Evolutionary conservation across 2,329 filamentous ascomycete genomes (phyloP).

Genomic region (Elsinoe australis): DNA sequence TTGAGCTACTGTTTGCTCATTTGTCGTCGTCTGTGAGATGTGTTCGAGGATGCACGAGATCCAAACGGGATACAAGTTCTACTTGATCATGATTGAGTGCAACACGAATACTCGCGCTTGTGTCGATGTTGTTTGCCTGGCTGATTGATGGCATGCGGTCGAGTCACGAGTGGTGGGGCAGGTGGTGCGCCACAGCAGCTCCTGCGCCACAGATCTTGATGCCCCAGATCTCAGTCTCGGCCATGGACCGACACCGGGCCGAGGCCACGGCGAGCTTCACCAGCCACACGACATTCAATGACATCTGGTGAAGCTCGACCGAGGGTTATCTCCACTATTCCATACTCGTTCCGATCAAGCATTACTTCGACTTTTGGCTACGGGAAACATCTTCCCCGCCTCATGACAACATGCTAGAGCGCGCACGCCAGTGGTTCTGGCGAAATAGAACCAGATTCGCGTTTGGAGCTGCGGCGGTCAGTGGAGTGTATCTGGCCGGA

Average conservation of each 20-base stretch:
- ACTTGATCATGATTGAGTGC: not conserved
- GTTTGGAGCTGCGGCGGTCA: constrained; percentile 77
- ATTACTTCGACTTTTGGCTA: no score
- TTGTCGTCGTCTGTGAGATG: not conserved
- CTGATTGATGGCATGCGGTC: not conserved
- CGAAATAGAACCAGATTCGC: constrained; percentile 86
- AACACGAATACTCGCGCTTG: no score
- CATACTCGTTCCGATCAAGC: no score
- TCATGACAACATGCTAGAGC: constrained; percentile 51
- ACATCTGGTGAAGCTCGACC: not conserved
- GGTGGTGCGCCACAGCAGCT: not conserved
- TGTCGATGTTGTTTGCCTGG: constrained; percentile 1
- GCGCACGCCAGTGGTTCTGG: constrained; percentile 82
- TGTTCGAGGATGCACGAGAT: not conserved
- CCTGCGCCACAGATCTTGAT: not conserved
- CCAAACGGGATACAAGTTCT: not conserved
- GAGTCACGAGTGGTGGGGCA: no score
- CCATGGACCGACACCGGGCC: no score
- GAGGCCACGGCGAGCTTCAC: not conserved
- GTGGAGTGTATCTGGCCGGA: constrained; percentile 82
- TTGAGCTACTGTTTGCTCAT: not conserved
- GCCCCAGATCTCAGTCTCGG: no score
- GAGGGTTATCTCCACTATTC: not conserved
- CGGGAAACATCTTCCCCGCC: no score
- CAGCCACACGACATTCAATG: no score